Evolutionary conservation across 306 rosid genomes (phyloP).

Genomic region (Datisca glomerata): DNA sequence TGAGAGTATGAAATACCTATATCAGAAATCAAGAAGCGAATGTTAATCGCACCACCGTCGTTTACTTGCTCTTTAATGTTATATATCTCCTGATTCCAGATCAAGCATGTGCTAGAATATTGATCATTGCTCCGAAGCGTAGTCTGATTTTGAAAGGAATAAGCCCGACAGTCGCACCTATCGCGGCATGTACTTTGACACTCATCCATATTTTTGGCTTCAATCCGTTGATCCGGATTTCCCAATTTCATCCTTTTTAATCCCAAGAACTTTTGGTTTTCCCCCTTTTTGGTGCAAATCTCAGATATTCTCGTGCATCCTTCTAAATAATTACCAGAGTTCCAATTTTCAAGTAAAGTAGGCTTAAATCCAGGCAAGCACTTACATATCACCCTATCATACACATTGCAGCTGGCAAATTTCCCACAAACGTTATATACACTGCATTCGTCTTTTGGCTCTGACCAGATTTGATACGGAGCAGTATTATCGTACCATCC

Average conservation of each 20-base stretch:
- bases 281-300: slow-evolving; percentile 28
- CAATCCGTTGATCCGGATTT: slow-evolving; percentile 57
- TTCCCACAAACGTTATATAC: slow-evolving; percentile 66
- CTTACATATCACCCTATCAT: slow-evolving; percentile 44
- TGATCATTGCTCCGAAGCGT: no score
- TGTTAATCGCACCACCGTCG: neutral
- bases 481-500: slow-evolving; percentile 34
- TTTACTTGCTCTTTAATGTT: slow-evolving; percentile 2
- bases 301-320: slow-evolving; percentile 57
- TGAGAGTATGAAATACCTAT: neutral
- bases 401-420: slow-evolving; percentile 54
- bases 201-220: slow-evolving; percentile 45
- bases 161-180: slow-evolving; percentile 65
- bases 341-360: slow-evolving; percentile 41
- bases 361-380: slow-evolving; percentile 70
- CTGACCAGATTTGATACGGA: slow-evolving; percentile 58
- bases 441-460: slow-evolving; percentile 66
- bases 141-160: no score
- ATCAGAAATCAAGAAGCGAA: slow-evolving; percentile 1
- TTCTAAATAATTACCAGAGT: slow-evolving; percentile 38
- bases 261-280: slow-evolving; percentile 41
- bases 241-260: slow-evolving; percentile 69
- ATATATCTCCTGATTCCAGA: no score
- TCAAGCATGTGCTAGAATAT: no score
- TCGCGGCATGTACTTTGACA: slow-evolving; percentile 59